phyloP scores from a whole-genome alignment of 306 rosid genomes.

The Prunus salicina region DNA sequence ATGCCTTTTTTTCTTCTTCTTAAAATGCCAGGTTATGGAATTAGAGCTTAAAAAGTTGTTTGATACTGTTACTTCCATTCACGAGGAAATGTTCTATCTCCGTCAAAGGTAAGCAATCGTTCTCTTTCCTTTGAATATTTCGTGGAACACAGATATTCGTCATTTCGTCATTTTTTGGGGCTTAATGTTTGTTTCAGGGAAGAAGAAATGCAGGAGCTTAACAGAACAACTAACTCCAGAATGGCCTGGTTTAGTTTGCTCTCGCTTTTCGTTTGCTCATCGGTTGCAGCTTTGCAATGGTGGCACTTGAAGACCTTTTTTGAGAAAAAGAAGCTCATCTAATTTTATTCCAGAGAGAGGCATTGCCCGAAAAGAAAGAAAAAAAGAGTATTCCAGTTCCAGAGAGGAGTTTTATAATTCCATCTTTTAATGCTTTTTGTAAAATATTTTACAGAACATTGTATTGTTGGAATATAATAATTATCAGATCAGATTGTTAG shows the following conservation, averaged over 20 bases:
- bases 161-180: neutral
- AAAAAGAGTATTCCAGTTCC: neutral
- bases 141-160: neutral
- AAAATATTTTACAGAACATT: constrained; percentile 37
- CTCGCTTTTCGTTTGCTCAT: constrained; percentile 66
- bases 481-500: constrained; percentile 18
- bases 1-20: constrained; percentile 11
- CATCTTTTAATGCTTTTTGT: constrained; percentile 28
- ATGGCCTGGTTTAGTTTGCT: constrained; percentile 85
- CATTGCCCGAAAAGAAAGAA: neutral
- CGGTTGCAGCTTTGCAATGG: constrained; percentile 76
- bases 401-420: neutral
- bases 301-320: constrained; percentile 95
- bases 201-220: constrained; percentile 91
- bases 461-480: constrained; percentile 13
- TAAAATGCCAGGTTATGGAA: constrained; percentile 64
- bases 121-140: neutral
- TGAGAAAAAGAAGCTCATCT: constrained; percentile 92
- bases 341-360: constrained; percentile 20
- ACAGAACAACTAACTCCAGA: constrained; percentile 55
- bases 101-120: constrained; percentile 59
- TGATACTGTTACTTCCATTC: constrained; percentile 67
- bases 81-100: constrained; percentile 81
- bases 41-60: constrained; percentile 70
- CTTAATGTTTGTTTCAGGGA: constrained; percentile 49